Evolutionary conservation across 176 grass and related monocot genomes (phyloP), one percentile per base, ranked within the genome.

Genomic region (Saccharum spontaneum): DNA sequence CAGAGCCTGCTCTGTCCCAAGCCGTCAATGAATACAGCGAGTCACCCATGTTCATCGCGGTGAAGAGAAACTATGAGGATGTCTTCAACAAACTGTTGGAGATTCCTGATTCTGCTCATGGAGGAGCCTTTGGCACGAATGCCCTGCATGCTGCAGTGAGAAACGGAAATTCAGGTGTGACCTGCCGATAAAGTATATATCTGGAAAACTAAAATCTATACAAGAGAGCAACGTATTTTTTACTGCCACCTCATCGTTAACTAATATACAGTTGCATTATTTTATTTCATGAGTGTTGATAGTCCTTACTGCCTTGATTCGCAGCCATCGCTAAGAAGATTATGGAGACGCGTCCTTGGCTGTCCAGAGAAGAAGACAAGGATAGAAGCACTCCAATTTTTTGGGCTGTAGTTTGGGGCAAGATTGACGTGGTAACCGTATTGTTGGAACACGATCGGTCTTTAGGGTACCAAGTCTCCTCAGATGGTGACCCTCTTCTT

Each of bases 11-110:
- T 38, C 3, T 69, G 17, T 69, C 34, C 3, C 3, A 69, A 3
- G 38, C 10, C 55, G 17, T 46, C 66, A 45, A 4, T 4, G 15
- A 38, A 10, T 20, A 68, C 16, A 3, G 1, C 0, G 87, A 89
- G 40, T 89, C 87, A 3, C 76, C 87, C 0, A 48, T 89, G 82
- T 86, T 18, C 55, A 30, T 76, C 0, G 87, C 82, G 0, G 82
- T 24, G 4, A 67, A 15, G 74, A 89, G 82, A n/a, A 18, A 10
- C 18, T 80, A 81, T 15, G 9, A 1, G 0, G 28, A 75, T 13
- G 64, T 89, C 0, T 50, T n/a, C 3, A 0, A 68, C 8, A 67
- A 26, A 11, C 38, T 52, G 6, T 4, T 81, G 11, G 1, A 28
- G 5, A 52, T 15, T 26, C 31, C 45, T 6, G 0, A 9, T 39